phyloP scores from a whole-genome alignment of 164 flowering plant genomes.

The Cinnamomum micranthum region DNA sequence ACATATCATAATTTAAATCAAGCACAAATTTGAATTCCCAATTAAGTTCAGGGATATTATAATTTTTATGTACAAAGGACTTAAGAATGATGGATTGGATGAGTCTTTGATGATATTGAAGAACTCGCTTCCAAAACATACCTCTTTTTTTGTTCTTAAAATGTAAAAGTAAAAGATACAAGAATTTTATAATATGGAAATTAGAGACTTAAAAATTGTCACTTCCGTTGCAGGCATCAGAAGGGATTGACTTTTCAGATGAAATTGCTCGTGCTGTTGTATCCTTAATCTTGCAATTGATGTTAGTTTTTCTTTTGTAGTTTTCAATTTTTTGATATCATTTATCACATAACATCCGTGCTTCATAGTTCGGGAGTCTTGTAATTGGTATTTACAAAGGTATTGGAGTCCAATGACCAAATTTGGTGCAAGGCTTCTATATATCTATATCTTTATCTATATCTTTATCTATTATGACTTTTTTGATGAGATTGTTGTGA shows the following conservation, averaged over 20 bases:
- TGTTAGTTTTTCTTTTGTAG: not conserved
- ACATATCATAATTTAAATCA: no score
- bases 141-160: not conserved
- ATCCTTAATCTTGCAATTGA: constrained; percentile 50
- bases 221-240: constrained; percentile 72
- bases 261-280: constrained; percentile 94
- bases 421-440: not conserved
- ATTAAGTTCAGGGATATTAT: no score
- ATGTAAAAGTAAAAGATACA: not conserved
- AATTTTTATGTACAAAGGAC: no score
- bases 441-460: no score
- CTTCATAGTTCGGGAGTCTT: constrained; percentile 1
- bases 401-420: not conserved
- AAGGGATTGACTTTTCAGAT: constrained; percentile 96
- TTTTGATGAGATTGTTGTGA: no score
- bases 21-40: no score
- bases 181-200: no score
- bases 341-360: not conserved
- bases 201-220: not conserved
- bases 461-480: no score
- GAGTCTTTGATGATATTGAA: no score
- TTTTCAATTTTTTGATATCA: not conserved
- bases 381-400: not conserved
- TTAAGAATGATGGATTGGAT: no score
- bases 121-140: no score